Evolutionary conservation across 495 filamentous ascomycete species (phyloP).

Genomic region (Neurospora intermedia): DNA sequence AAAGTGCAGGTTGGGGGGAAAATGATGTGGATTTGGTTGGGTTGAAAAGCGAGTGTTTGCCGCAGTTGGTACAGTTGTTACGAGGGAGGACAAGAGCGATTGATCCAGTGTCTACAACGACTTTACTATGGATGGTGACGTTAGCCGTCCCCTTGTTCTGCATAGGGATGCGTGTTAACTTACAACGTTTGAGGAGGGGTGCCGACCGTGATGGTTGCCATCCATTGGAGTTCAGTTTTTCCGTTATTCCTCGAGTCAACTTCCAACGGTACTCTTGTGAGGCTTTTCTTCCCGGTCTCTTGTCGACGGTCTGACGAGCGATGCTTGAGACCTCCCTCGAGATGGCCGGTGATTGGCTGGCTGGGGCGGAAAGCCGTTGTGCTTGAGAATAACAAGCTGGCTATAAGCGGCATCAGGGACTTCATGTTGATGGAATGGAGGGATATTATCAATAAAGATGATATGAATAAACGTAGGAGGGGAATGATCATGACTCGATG

Average conservation of each 20-base stretch:
- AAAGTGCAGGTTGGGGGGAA: constrained; percentile 1
- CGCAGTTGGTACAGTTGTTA: constrained; percentile 16
- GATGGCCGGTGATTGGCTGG: background rate
- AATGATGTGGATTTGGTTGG: constrained; percentile 10
- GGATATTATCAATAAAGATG: background rate
- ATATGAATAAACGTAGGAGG: background rate
- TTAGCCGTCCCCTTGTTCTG: background rate
- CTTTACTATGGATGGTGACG: constrained; percentile 6
- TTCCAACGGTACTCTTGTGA: background rate
- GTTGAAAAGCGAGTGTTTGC: constrained; percentile 8
- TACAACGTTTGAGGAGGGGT: constrained; percentile 17
- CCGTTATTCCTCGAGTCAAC: background rate
- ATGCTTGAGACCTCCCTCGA: background rate
- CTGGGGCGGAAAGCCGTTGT: background rate
- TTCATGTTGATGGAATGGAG: background rate
- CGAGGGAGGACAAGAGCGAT: constrained; percentile 11
- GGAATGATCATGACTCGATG: background rate
- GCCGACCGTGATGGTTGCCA: constrained; percentile 15
- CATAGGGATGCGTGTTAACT: background rate
- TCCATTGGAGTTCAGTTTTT: constrained; percentile 13
- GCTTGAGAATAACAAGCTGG: background rate
- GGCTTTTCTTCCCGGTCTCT: background rate
- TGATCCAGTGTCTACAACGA: constrained; percentile 20
- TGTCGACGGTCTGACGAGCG: background rate
- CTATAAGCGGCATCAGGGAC: background rate